Conservation (phyloP, 2,329 filamentous ascomycete species). For the Pseudopithomyces maydicus region DNA sequence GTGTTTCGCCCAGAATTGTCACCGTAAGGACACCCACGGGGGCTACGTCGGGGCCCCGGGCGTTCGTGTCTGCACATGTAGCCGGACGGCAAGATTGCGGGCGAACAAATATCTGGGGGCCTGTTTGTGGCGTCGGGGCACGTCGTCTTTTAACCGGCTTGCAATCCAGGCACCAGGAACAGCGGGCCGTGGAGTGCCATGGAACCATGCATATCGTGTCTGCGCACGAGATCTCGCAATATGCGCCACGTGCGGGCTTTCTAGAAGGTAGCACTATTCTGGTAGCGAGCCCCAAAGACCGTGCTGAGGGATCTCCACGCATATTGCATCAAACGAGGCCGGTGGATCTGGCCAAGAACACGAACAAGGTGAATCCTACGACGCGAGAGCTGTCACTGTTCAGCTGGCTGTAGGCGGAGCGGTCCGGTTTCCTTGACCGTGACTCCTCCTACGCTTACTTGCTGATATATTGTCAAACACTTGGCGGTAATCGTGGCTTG, state of each 20-base stretch:
- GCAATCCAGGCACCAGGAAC: constrained; percentile 9
- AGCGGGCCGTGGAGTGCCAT: constrained; percentile 1
- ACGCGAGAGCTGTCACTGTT: neutral
- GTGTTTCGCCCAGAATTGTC: neutral
- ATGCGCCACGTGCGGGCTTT: constrained; percentile 1
- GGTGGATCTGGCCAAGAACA: neutral
- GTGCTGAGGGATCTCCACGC: neutral
- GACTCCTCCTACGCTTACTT: constrained; percentile 3
- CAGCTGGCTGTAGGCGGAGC: constrained; percentile 1
- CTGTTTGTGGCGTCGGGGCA: neutral
- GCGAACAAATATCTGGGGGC: neutral
- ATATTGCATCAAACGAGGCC: neutral
- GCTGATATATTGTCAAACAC: constrained; percentile 2
- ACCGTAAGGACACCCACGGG: neutral
- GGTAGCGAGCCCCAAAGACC: constrained; percentile 10
- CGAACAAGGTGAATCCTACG: constrained; percentile 4
- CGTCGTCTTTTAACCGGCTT: constrained; percentile 5
- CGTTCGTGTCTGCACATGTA: neutral
- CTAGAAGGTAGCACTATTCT: constrained; percentile 2
- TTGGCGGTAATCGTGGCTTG: constrained; percentile 10
- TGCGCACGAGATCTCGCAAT: constrained; percentile 5
- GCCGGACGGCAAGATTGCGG: neutral
- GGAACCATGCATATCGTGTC: neutral
- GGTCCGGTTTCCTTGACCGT: constrained; percentile 6
- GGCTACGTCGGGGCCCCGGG: too few relatives aligned